Conservation (phyloP, 2,329 filamentous ascomycete species). For the Dothidotthia symphoricarpi region DNA sequence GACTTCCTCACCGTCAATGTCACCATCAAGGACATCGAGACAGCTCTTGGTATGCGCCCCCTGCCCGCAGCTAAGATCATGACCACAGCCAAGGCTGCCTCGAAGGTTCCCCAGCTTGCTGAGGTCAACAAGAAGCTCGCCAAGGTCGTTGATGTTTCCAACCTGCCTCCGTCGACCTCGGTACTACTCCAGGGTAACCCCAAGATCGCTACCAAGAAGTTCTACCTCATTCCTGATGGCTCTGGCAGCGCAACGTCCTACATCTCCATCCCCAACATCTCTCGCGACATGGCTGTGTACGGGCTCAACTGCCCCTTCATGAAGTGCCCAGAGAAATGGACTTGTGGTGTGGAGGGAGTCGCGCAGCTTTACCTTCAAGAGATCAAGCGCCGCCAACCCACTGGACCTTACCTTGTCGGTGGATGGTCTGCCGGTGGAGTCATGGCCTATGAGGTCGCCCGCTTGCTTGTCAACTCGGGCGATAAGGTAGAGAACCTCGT, state of each 20-base stretch:
- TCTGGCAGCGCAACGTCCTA: constrained; percentile 67
- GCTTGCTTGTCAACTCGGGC: constrained; percentile 49
- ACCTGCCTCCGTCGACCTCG: constrained; percentile 52
- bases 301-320: constrained; percentile 69
- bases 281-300: constrained; percentile 51
- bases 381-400: constrained; percentile 68
- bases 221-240: constrained; percentile 54
- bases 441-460: constrained; percentile 53
- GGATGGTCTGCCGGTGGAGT: constrained; percentile 59
- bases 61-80: constrained; percentile 30
- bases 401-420: constrained; percentile 58
- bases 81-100: constrained; percentile 16
- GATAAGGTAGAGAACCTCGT: constrained; percentile 53
- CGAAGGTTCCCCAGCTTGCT: constrained; percentile 43
- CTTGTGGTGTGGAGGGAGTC: constrained; percentile 64
- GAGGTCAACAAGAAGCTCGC: constrained; percentile 51
- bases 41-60: constrained; percentile 58
- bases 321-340: constrained; percentile 65
- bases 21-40: constrained; percentile 65
- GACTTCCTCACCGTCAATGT: constrained; percentile 61
- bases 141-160: constrained; percentile 42
- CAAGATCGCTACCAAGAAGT: constrained; percentile 56
- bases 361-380: constrained; percentile 65
- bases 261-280: constrained; percentile 57
- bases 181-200: constrained; percentile 58